Evolutionary conservation across 1,284 basidiomycete species (phyloP).

Genomic region (Fomitopsis betulina): DNA sequence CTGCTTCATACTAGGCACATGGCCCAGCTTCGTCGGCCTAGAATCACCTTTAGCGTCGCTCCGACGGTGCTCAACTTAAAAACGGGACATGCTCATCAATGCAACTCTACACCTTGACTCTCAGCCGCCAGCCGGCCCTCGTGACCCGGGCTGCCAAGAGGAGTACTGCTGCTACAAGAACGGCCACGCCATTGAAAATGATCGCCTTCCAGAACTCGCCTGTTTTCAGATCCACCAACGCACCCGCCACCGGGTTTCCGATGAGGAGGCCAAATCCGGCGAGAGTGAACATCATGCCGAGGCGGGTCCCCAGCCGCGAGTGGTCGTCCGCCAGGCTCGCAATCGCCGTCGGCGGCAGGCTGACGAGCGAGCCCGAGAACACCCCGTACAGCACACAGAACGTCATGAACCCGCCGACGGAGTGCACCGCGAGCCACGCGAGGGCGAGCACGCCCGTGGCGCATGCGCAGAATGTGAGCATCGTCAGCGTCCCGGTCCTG

Average conservation of each 20-base stretch:
- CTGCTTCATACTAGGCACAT: too few species aligned
- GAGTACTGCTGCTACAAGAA: neutral
- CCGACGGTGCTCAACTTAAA: too few species aligned
- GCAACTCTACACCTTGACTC: slow-evolving; percentile 4
- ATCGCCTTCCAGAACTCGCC: slow-evolving; percentile 5
- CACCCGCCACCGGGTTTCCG: slow-evolving; percentile 9
- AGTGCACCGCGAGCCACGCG: slow-evolving; percentile 16
- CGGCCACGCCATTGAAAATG: slow-evolving; percentile 6
- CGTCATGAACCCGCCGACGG: slow-evolving; percentile 12
- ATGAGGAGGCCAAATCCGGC: slow-evolving; percentile 9
- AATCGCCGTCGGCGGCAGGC: slow-evolving; percentile 2
- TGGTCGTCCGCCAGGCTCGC: slow-evolving; percentile 6
- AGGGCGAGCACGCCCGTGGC: slow-evolving; percentile 16
- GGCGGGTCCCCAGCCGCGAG: slow-evolving; percentile 3
- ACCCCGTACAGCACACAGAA: slow-evolving; percentile 24
- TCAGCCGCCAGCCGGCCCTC: neutral
- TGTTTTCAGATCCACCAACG: slow-evolving; percentile 4
- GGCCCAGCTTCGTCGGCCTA: too few species aligned
- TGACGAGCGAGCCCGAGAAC: slow-evolving; percentile 18
- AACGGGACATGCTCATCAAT: too few species aligned
- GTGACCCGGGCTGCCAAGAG: neutral
- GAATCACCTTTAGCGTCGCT: too few species aligned
- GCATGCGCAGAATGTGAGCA: slow-evolving; percentile 10
- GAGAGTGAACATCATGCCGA: slow-evolving; percentile 10
- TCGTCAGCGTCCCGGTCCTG: slow-evolving; percentile 18